Evolutionary conservation across 2,329 filamentous ascomycete genomes (phyloP).

Genomic region (Xylaria hypoxylon): DNA sequence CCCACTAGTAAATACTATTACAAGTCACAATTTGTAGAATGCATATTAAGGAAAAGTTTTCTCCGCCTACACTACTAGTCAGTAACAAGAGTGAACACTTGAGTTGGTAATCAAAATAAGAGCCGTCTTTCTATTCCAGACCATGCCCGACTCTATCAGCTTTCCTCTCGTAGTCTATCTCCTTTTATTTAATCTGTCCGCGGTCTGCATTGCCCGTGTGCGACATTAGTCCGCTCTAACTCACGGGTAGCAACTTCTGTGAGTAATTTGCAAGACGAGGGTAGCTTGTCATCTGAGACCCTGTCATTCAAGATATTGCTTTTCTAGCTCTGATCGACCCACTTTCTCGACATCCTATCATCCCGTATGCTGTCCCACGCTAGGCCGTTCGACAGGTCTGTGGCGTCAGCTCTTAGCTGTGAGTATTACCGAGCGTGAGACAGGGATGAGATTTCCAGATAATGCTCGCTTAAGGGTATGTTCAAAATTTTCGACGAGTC

Average conservation of each 20-base stretch:
- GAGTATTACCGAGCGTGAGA: neutral
- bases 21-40: no score
- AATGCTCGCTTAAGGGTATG: neutral
- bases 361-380: neutral
- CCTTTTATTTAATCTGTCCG: neutral
- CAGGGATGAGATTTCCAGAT: neutral
- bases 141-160: no score
- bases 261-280: neutral
- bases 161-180: neutral
- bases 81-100: no score
- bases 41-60: no score
- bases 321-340: conserved; percentile 5
- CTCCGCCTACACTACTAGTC: no score
- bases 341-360: neutral
- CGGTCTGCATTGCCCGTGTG: no score
- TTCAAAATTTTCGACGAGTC: conserved; percentile 23
- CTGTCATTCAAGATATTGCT: neutral
- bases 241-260: neutral
- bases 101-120: no score
- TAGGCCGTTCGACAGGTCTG: conserved; percentile 5
- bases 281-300: neutral
- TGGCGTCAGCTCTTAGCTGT: neutral
- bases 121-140: no score
- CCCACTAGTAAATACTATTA: no score
- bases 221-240: neutral